These are phyloP conservation scores for Plasmodium chabaudi DNA, from an alignment of 169 alveolate species.

Conservation along the genomic window DNA sequence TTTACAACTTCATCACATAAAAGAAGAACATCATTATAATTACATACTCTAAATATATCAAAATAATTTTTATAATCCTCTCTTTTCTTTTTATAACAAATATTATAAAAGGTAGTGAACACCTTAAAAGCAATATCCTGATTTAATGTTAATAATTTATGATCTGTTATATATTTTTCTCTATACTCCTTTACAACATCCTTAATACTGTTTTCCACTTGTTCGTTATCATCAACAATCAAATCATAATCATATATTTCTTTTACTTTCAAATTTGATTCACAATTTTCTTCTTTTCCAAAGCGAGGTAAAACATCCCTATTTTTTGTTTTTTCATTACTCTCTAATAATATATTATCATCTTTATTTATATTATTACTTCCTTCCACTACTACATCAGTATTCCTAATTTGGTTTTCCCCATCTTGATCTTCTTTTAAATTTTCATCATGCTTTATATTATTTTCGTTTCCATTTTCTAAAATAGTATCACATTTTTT, in stretches of 20 bases:
- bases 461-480: too few relatives aligned
- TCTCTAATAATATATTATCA: too few relatives aligned
- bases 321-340: background rate
- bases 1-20: constrained; percentile 79
- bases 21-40: constrained; percentile 80
- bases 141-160: constrained; percentile 61
- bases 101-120: constrained; percentile 70
- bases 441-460: too few relatives aligned
- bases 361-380: too few relatives aligned
- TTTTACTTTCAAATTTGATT: background rate
- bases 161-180: constrained; percentile 23
- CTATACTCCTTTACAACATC: constrained; percentile 33
- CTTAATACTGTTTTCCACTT: background rate
- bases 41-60: constrained; percentile 67
- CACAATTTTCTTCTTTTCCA: constrained; percentile 14
- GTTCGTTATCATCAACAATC: background rate
- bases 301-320: background rate
- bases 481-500: too few relatives aligned
- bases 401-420: too few relatives aligned
- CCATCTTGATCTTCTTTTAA: too few relatives aligned
- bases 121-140: constrained; percentile 77
- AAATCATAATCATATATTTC: background rate
- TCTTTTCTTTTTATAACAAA: constrained; percentile 50
- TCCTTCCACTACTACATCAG: too few relatives aligned
- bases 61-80: constrained; percentile 19